Base-by-base conservation (phyloP, 352 stramenopile genomes). In the Phytopythium chamaehyphon region DNA sequence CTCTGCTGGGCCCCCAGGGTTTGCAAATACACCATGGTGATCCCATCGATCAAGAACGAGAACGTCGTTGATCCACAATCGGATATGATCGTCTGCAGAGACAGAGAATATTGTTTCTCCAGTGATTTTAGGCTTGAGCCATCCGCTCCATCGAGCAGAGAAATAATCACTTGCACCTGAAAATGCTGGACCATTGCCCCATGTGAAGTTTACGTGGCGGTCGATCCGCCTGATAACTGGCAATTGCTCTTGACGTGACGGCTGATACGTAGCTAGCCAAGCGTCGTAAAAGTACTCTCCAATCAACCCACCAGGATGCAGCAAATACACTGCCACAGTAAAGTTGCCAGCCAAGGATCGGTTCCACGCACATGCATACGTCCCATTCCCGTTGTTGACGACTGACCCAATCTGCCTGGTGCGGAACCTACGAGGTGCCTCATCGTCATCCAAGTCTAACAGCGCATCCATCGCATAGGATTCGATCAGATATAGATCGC, bases 121-220 rank as follows among this genome's bases (percentile, higher is more conserved):
- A 0, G 66, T 67, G 8, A 26, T 40, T 48, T 67, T 66, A n/a
- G 70, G 69, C 28, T 87, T 83, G 6, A 93, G n/a, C 12, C 69
- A 73, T 8, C 83, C 83, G 42, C 51, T 84, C 83, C 83, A 93
- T 6, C 80, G 73, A 10, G 86, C 70, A 1, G 71, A 80, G 0
- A 77, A 59, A 59, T 85, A 86, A 39, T 81, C 80, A 2, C 59
- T 74, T 6, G 68, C 64, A 1, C 68, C 73, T 37, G 69, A 54
- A 47, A 88, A 84, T 2, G 78, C 37, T 14, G 75, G 40, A 0
- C 76, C 80, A 21, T 33, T 58, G 14, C 62, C 67, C 81, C 82
- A 90, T 26, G 76, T 90, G 45, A 92, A 91, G 48, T 90, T 93
- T 5, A 90, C 47, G 22, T 81, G 53, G 4, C 64, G 64, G 61